Conservation (phyloP, 1,139 yeast genomes). For the Hemisphaericaspora xylofermentans region DNA sequence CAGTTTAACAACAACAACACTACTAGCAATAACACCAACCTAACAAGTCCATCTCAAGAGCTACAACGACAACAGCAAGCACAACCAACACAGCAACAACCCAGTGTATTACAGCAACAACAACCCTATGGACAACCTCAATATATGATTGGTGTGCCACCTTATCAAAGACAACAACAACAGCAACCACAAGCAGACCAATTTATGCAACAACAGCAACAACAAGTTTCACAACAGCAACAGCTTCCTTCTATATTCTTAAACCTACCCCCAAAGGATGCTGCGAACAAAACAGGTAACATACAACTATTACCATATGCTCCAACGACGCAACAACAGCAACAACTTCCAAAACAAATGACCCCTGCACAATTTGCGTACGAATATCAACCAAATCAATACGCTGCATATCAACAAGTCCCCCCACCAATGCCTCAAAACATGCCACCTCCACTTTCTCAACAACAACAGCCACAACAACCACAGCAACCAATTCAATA, state of each 20-base stretch:
- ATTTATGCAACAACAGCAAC: constrained; percentile 5
- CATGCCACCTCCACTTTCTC: background rate
- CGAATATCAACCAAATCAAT: constrained; percentile 8
- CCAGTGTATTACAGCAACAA: constrained; percentile 3
- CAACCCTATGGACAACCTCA: constrained; percentile 3
- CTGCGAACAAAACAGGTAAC: background rate
- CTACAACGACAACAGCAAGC: background rate
- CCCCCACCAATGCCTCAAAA: background rate
- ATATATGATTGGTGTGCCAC: background rate
- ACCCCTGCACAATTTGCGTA: background rate
- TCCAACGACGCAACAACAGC: constrained; percentile 1
- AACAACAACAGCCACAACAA: constrained; percentile 7
- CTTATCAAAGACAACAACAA: background rate
- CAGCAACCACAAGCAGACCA: constrained; percentile 4
- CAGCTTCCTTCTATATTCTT: constrained; percentile 10
- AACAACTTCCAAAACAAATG: constrained; percentile 1
- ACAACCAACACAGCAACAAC: background rate
- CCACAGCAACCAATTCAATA: background rate
- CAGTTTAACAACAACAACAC: constrained; percentile 1
- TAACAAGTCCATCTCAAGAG: background rate
- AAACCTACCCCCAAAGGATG: constrained; percentile 6
- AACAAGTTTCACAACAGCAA: constrained; percentile 7
- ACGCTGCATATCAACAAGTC: constrained; percentile 4
- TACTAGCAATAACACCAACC: background rate
- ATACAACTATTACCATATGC: constrained; percentile 1